Percentiles rank a stretch among this genome's conserved stretches.
These are phyloP conservation scores for Phlebopus sp. DNA, from an alignment of 1,284 basidiomycete genomes.

Conservation along the genomic window DNA sequence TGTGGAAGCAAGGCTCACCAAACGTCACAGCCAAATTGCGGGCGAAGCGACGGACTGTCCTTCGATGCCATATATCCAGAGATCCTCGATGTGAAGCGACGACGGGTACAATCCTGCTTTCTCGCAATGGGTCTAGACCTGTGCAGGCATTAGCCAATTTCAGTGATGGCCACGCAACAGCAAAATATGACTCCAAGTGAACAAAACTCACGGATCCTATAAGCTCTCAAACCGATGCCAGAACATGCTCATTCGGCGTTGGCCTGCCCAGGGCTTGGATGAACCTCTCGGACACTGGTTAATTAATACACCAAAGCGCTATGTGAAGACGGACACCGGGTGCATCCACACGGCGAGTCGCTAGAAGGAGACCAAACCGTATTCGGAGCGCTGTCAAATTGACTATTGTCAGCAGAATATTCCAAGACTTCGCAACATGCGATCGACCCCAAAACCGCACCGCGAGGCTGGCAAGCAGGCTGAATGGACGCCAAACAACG, in stretches of 20 bases:
- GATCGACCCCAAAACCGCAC: constrained; percentile 33
- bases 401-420: neutral
- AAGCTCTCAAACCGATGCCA: constrained; percentile 12
- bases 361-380: too few species aligned
- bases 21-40: too few species aligned
- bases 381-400: too few species aligned
- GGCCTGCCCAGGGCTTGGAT: too few species aligned
- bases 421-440: neutral
- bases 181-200: neutral
- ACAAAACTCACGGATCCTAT: constrained; percentile 9
- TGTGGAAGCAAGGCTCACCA: too few species aligned
- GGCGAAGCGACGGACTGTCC: constrained; percentile 1
- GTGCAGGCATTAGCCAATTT: constrained; percentile 5
- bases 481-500: constrained; percentile 8
- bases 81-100: constrained; percentile 24
- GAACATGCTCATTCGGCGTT: constrained; percentile 14
- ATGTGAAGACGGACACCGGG: too few species aligned
- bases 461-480: constrained; percentile 16
- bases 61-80: constrained; percentile 1
- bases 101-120: constrained; percentile 1
- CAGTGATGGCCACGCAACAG: constrained; percentile 3
- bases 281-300: too few species aligned
- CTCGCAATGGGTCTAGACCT: constrained; percentile 1
- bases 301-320: too few species aligned
- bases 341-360: too few species aligned